Evolutionary conservation across 306 rosid genomes (phyloP), one percentile per base, ranked within the genome.

Genomic region (Cicer chorassanicum): DNA sequence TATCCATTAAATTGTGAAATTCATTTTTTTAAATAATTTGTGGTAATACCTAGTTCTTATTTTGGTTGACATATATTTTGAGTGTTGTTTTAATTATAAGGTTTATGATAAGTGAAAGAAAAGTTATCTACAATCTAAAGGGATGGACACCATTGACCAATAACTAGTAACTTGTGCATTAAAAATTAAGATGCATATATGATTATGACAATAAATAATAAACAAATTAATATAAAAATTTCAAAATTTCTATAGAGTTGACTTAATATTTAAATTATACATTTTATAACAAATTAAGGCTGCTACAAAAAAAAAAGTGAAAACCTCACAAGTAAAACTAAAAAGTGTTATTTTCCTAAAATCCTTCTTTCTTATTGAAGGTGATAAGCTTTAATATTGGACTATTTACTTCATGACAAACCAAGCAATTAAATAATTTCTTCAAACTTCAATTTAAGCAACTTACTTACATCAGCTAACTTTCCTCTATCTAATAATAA

Each of bases 241-340:
- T 45, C 65, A 70, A 76, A 11, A 8, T 7, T 12, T 11, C 6
- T 9, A 56, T 24, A 70, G 38, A 78, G 83, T 74, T 82, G 83
- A 78, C 80, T 71, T 50, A 1, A 15, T 6, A 67, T 72, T 77
- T 67, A 49, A 48, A 55, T 57, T n/a, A 38, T 57, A 8, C 14
- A 65, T 7, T 7, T 16, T 39, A 13, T 12, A 46, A 36, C 77
- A 51, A 51, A 11, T 16, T 24, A 14, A 72, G 68, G 68, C 36
- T 14, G 10, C 14, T 62, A 8, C 59, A 69, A 60, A 19, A 49
- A 36, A 0, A 43, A 9, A 29, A 5, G 41, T 42, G 46, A 38
- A 71, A 56, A 73, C 36, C 55, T 60, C 56, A 49, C 39, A 21
- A 59, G 12, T 0, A 36, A 34, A 74, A 11, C 19, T 63, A 2